Percentiles rank a stretch among this genome's conserved stretches.
Evolutionary conservation across 495 filamentous ascomycete genomes (phyloP).

Genomic region (Penicillium cosmopolitanum): DNA sequence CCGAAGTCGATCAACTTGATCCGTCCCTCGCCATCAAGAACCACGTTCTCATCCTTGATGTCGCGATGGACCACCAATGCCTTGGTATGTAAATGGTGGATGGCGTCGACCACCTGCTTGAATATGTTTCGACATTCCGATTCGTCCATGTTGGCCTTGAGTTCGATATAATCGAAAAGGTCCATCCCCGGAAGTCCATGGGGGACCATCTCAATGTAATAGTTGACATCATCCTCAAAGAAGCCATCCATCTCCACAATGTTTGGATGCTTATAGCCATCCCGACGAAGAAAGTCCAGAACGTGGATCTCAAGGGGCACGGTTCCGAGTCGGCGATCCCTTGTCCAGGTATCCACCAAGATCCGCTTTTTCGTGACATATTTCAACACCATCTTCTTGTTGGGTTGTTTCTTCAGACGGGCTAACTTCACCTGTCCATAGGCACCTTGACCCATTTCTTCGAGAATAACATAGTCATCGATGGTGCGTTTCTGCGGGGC

Average conservation of each 20-base stretch:
- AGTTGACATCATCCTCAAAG: conserved; percentile 97
- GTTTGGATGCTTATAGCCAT: conserved; percentile 87
- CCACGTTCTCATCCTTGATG: conserved; percentile 98
- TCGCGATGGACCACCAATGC: conserved; percentile 94
- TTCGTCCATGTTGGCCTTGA: conserved; percentile 96
- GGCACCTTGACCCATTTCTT: conserved; percentile 98
- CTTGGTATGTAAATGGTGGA: conserved; percentile 90
- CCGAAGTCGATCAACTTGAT: conserved; percentile 99
- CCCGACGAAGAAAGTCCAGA: conserved; percentile 86
- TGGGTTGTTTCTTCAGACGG: conserved; percentile 75
- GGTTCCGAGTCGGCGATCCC: conserved; percentile 91
- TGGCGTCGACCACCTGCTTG: conserved; percentile 83
- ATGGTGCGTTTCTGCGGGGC: conserved; percentile 73
- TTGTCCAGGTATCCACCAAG: conserved; percentile 97
- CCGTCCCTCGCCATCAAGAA: conserved; percentile 90
- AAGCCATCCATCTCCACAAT: conserved; percentile 99
- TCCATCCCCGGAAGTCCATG: conserved; percentile 98
- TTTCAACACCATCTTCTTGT: conserved; percentile 90
- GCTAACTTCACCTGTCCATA: conserved; percentile 98
- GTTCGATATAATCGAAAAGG: conserved; percentile 97
- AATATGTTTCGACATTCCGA: conserved; percentile 93
- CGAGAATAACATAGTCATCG: conserved; percentile 86
- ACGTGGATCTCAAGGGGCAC: conserved; percentile 98
- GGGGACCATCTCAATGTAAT: conserved; percentile 98
- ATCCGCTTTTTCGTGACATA: conserved; percentile 98